Conservation (phyloP, 1,284 basidiomycete genomes). For the Fomitopsis betulina region DNA sequence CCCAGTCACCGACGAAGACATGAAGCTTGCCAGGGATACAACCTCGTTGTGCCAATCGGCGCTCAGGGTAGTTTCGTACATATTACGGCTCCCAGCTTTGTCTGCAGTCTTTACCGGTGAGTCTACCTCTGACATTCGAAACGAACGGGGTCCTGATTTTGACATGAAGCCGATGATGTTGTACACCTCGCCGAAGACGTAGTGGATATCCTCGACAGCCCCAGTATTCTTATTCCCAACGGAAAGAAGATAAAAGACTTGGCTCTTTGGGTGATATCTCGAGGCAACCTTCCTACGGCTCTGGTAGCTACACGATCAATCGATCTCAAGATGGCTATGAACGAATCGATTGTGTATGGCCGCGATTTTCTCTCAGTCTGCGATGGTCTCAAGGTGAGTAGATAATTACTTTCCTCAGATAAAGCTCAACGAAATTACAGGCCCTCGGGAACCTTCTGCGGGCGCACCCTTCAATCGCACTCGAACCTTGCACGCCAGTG, state of each 20-base stretch:
- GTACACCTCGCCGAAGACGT: slow-evolving; percentile 35
- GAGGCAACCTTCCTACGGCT: slow-evolving; percentile 38
- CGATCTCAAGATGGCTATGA: slow-evolving; percentile 30
- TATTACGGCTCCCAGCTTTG: slow-evolving; percentile 41
- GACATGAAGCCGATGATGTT: slow-evolving; percentile 35
- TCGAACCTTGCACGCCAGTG: slow-evolving; percentile 24
- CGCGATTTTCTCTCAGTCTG: slow-evolving; percentile 3
- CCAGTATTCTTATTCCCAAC: slow-evolving; percentile 35
- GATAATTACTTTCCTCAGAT: no score
- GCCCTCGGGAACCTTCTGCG: slow-evolving; percentile 28
- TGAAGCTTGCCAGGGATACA: slow-evolving; percentile 36
- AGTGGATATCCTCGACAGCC: slow-evolving; percentile 29
- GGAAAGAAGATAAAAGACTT: slow-evolving; percentile 42
- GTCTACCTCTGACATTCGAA: slow-evolving; percentile 12
- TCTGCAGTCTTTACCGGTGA: slow-evolving; percentile 44
- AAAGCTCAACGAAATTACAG: background rate
- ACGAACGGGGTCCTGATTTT: slow-evolving; percentile 1
- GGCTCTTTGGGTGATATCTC: slow-evolving; percentile 44
- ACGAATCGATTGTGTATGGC: slow-evolving; percentile 25
- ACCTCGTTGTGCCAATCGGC: slow-evolving; percentile 45
- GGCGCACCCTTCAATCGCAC: slow-evolving; percentile 34
- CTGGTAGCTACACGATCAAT: slow-evolving; percentile 28
- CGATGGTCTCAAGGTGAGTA: slow-evolving; percentile 42
- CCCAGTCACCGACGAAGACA: slow-evolving; percentile 28
- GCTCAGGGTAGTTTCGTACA: slow-evolving; percentile 41